A percentile compares a stretch with the other conserved stretches of the same genome.
Conservation (phyloP, 1,284 basidiomycete genomes). For the Sporisorium sorghi region DNA sequence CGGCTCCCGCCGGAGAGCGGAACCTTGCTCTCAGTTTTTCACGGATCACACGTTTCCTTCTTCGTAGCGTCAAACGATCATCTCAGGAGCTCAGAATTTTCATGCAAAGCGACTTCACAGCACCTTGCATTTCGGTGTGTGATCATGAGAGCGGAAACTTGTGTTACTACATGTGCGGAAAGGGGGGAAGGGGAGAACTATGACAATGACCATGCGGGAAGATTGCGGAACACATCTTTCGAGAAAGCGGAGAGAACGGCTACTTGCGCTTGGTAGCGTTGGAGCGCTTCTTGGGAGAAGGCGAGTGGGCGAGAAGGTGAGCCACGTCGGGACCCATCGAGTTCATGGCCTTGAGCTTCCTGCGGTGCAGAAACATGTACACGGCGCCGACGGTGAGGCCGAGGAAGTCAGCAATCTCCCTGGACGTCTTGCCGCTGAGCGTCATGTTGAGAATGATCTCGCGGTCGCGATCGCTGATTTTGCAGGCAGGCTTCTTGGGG, state of each 20-base stretch:
- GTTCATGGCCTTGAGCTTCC: constrained; percentile 6
- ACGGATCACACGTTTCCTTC: background rate
- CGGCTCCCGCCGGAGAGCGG: background rate
- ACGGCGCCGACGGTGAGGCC: constrained; percentile 16
- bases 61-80: background rate
- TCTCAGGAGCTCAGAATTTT: background rate
- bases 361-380: constrained; percentile 4
- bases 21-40: background rate
- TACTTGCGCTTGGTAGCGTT: background rate
- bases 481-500: background rate
- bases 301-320: background rate
- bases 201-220: too few relatives aligned
- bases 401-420: constrained; percentile 10
- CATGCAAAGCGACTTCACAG: constrained; percentile 1
- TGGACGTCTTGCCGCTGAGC: background rate
- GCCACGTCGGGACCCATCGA: background rate
- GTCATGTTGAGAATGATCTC: constrained; percentile 16
- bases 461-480: constrained; percentile 8
- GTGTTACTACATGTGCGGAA: background rate
- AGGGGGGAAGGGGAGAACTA: background rate
- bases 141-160: background rate
- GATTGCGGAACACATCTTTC: background rate
- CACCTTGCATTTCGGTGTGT: constrained; percentile 10
- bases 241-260: background rate
- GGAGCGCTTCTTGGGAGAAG: constrained; percentile 2